phyloP scores from a whole-genome alignment of 768 basidiomycete genomes.

The Inosperma sp. region DNA sequence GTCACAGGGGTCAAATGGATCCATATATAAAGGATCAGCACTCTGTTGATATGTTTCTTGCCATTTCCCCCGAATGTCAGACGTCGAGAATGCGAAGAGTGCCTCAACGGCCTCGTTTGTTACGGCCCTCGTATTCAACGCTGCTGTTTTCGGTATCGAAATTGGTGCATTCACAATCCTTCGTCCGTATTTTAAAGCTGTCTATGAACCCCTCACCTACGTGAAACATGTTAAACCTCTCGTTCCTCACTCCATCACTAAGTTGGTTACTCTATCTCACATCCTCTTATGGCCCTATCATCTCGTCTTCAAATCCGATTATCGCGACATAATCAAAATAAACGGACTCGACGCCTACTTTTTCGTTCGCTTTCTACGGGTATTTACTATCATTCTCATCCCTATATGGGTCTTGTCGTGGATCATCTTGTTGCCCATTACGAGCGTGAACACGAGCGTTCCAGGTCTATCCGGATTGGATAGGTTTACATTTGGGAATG shows the following conservation, averaged over 20 bases:
- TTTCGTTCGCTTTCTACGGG: slow-evolving; percentile 82
- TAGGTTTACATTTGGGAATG: slow-evolving; percentile 78
- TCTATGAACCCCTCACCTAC: slow-evolving; percentile 87
- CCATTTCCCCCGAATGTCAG: slow-evolving; percentile 40
- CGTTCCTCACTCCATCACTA: too few relatives aligned
- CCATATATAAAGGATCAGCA: too few relatives aligned
- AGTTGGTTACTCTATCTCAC: slow-evolving; percentile 33
- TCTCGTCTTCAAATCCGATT: slow-evolving; percentile 59
- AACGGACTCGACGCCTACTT: slow-evolving; percentile 93
- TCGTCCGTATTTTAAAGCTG: slow-evolving; percentile 77
- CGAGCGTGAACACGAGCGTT: slow-evolving; percentile 48
- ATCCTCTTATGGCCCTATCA: slow-evolving; percentile 64
- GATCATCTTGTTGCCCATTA: slow-evolving; percentile 76
- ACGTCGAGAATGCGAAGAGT: slow-evolving; percentile 38
- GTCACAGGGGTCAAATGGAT: too few relatives aligned
- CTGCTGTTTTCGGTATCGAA: slow-evolving; percentile 64
- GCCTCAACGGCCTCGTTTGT: slow-evolving; percentile 78
- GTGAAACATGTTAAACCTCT: slow-evolving; percentile 57
- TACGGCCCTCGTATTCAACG: slow-evolving; percentile 83
- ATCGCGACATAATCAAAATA: slow-evolving; percentile 52
- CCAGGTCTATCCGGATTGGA: slow-evolving; percentile 53
- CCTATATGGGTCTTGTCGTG: slow-evolving; percentile 93
- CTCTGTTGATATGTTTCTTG: not conserved
- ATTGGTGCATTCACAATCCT: slow-evolving; percentile 76
- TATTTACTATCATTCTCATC: slow-evolving; percentile 77